Evolutionary conservation across 2,329 filamentous ascomycete genomes (phyloP).

Genomic region (Nigrospora oryzae): DNA sequence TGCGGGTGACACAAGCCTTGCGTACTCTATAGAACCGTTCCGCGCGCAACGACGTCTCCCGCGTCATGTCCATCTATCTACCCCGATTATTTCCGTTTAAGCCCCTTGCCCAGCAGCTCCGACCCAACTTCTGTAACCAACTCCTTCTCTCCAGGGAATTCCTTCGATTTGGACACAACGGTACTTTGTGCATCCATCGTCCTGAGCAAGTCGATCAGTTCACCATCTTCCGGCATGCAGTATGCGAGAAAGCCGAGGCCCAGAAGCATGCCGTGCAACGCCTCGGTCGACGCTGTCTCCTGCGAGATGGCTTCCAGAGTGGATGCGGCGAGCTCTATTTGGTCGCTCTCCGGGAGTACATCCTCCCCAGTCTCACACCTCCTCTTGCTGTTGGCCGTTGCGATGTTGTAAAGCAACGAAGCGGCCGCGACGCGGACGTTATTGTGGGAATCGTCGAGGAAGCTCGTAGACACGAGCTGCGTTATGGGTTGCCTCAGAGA

Average conservation of each 20-base stretch:
- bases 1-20: no score
- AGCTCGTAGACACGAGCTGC: conserved; percentile 63
- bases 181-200: conserved; percentile 67
- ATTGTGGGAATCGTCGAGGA: conserved; percentile 67
- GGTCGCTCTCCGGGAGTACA: conserved; percentile 56
- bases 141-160: conserved; percentile 45
- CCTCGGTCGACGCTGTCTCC: conserved; percentile 57
- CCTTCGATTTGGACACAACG: conserved; percentile 47
- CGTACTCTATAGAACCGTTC: no score
- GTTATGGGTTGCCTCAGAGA: conserved; percentile 51
- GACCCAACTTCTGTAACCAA: conserved; percentile 47
- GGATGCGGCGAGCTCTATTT: conserved; percentile 75
- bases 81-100: conserved; percentile 21
- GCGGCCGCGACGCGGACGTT: conserved; percentile 75
- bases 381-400: conserved; percentile 58
- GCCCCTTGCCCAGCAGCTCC: conserved; percentile 42
- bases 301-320: conserved; percentile 63
- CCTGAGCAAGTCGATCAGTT: conserved; percentile 70
- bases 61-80: not conserved
- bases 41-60: no score
- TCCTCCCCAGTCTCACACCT: conserved; percentile 50
- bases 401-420: conserved; percentile 76
- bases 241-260: conserved; percentile 72
- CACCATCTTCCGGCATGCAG: conserved; percentile 58
- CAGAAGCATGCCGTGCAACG: conserved; percentile 67